Base-by-base conservation (phyloP, 805 yeast genomes). In the Saccharomycopsis sp. region DNA sequence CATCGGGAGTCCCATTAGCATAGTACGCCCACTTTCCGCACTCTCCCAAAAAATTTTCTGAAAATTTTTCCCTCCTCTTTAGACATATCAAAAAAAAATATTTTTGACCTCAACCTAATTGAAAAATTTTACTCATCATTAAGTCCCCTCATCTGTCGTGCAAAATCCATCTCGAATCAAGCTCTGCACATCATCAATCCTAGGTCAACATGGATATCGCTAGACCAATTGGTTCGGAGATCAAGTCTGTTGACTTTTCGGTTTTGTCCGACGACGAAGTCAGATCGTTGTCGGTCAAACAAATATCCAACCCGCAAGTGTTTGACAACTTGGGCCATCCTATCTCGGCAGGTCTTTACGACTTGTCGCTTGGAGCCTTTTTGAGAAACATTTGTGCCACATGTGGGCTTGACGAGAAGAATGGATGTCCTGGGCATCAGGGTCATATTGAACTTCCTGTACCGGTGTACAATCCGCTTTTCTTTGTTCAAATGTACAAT, bases 391-490 rank as follows among this genome's bases (percentile, higher is more conserved):
- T 88, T 59, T 91, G 99, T 81, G 80, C 94, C 21, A 92, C 98
- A 1, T 94, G 99, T 80, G 97, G 98, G 18, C 77, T 92, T 62
- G 97, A 91, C 70, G 97, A 92, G 65, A 84, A 87, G 68, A 56
- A 52, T 41, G 85, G 82, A 65, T 94, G 99, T 75, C 97, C 97
- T 2, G 99, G 99, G 52, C 99, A 94, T 71, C 90, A 91, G 71
- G 99, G 99, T 61, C 99, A 94, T 71, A 91, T 94, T 63, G 97
- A 92, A 70, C 79, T 94, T 63, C 99, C 99, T 3, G 85, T 91
- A 48, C 96, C 98, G 2, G 95, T 89, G 50, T 94, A 90, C 77
- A 92, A 90, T 70, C 98, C 99, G 18, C 74, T 94, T 65, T 94
- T 95, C 68, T 94, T 95, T 82, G 82, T 84, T 68, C 97, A 92